These are phyloP conservation scores for Brassica hybrid DNA, from an alignment of 441 rosid species.

Conservation along the genomic window DNA sequence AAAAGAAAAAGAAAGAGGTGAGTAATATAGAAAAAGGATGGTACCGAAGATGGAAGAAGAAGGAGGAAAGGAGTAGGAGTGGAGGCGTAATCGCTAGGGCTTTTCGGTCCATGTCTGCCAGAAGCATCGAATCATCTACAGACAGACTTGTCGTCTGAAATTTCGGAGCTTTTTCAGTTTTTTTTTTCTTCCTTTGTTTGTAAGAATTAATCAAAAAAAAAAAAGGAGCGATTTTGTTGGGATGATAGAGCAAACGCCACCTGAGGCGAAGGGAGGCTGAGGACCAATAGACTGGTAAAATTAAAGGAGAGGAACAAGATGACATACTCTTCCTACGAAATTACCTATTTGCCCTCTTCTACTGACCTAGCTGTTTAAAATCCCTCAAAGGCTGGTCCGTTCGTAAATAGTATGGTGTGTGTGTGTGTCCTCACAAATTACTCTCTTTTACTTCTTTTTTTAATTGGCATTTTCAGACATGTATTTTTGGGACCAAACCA, in stretches of 20 bases:
- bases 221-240: constrained; percentile 39
- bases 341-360: constrained; percentile 6
- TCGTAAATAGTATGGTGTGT: neutral
- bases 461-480: neutral
- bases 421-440: no score
- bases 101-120: constrained; percentile 51
- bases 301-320: constrained; percentile 26
- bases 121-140: constrained; percentile 51
- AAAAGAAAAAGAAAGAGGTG: neutral
- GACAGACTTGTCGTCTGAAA: constrained; percentile 10
- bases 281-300: constrained; percentile 34
- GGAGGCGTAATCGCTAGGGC: constrained; percentile 54
- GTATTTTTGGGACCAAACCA: neutral
- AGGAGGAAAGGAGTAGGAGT: constrained; percentile 42
- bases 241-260: constrained; percentile 48
- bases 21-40: no score
- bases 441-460: neutral
- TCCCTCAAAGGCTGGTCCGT: constrained; percentile 18
- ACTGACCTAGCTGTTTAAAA: constrained; percentile 21
- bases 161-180: constrained; percentile 22
- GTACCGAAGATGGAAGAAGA: constrained; percentile 55
- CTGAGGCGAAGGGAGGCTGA: constrained; percentile 58
- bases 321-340: constrained; percentile 18
- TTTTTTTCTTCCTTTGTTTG: constrained; percentile 1
- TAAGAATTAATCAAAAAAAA: neutral